Percentiles rank a stretch among this genome's conserved stretches.
Evolutionary conservation across 345 rosid genomes (phyloP).

Genomic region (Citrus inodora): DNA sequence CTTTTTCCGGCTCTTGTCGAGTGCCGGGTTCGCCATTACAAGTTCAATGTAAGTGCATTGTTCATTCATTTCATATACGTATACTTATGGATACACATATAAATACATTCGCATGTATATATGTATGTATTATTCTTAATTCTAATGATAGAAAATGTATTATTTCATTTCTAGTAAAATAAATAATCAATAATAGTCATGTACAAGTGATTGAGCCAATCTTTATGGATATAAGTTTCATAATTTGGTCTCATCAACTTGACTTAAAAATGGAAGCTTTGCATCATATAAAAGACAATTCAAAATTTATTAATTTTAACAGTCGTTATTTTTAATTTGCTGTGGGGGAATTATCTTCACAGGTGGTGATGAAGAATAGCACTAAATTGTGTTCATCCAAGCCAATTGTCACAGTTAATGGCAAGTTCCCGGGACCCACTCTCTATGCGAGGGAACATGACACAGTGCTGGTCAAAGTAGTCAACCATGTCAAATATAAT

Average conservation of each 20-base stretch:
- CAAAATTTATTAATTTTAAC: not conserved
- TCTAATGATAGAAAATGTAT: not conserved
- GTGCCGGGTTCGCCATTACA: slow-evolving; percentile 61
- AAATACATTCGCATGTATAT: not conserved
- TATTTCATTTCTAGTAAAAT: not conserved
- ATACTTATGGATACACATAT: not conserved
- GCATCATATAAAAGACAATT: not conserved
- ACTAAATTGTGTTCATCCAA: slow-evolving; percentile 74
- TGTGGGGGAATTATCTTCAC: not conserved
- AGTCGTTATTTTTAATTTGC: not conserved
- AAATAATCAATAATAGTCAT: not conserved
- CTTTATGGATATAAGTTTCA: not conserved
- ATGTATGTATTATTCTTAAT: not conserved
- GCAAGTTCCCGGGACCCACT: slow-evolving; percentile 83
- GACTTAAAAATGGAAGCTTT: not conserved
- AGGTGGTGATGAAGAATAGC: slow-evolving; percentile 70
- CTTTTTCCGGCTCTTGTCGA: slow-evolving; percentile 48
- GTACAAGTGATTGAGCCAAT: not conserved
- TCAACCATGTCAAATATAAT: slow-evolving; percentile 81
- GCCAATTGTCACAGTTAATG: slow-evolving; percentile 82
- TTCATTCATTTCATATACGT: not conserved
- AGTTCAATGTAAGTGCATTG: slow-evolving; percentile 47
- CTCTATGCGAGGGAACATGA: slow-evolving; percentile 85
- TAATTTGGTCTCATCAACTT: not conserved
- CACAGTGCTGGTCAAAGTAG: slow-evolving; percentile 72